Conservation (phyloP, 2,329 filamentous ascomycete species). For the Ilyonectria sp. region DNA sequence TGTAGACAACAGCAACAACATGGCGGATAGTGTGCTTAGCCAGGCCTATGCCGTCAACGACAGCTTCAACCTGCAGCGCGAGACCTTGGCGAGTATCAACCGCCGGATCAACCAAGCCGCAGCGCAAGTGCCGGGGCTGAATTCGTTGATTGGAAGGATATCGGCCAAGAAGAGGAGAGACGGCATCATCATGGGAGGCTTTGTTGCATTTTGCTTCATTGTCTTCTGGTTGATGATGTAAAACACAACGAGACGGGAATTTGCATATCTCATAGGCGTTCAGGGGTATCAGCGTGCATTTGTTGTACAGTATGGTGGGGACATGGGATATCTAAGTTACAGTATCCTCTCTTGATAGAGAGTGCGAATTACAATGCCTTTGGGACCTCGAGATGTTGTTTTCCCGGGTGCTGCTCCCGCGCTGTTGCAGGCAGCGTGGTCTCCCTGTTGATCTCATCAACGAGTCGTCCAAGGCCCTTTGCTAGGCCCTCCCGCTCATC, state of each 20-base stretch:
- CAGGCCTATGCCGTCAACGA: conserved; percentile 98
- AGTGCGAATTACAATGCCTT: conserved; percentile 46
- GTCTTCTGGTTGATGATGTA: conserved; percentile 86
- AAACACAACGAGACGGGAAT: conserved; percentile 41
- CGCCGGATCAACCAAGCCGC: conserved; percentile 90
- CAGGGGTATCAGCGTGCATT: conserved; percentile 55
- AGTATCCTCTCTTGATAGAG: conserved; percentile 36
- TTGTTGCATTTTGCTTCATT: conserved; percentile 93
- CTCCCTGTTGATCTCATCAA: conserved; percentile 69
- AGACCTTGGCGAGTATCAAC: conserved; percentile 91
- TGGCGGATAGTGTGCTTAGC: conserved; percentile 91
- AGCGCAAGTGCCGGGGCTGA: conserved; percentile 92
- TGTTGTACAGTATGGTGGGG: conserved; percentile 53
- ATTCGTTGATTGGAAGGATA: conserved; percentile 91
- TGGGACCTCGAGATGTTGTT: conserved; percentile 49
- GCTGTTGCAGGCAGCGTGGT: conserved; percentile 52
- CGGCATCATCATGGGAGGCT: conserved; percentile 90
- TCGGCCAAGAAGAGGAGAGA: conserved; percentile 95
- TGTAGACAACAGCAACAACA: conserved; percentile 90
- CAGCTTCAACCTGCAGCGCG: conserved; percentile 87
- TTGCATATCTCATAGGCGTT: conserved; percentile 53
- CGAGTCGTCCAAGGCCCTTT: conserved; percentile 73
- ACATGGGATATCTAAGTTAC: conserved; percentile 47
- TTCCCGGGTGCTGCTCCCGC: conserved; percentile 52
- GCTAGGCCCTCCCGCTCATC: conserved; percentile 78